phyloP scores from a whole-genome alignment of 2,329 filamentous ascomycete species.

The Diplodia scrobiculata region DNA sequence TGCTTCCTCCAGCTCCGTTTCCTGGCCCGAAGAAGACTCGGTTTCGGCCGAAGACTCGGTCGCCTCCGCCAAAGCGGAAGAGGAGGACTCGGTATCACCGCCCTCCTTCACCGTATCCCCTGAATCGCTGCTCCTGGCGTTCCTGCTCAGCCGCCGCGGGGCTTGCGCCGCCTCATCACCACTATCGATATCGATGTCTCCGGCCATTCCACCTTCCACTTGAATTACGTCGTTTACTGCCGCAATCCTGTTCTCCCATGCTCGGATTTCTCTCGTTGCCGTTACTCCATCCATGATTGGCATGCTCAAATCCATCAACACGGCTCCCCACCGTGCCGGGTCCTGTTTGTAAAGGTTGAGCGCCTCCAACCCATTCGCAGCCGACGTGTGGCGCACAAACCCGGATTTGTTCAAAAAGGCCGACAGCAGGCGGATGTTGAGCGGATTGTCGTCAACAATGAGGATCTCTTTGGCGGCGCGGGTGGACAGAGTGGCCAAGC shows the following conservation, averaged over 20 bases:
- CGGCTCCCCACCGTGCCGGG: constrained; percentile 34
- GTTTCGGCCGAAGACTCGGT: no score
- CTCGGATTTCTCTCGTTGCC: constrained; percentile 51
- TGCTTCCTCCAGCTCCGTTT: no score
- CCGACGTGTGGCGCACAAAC: constrained; percentile 39
- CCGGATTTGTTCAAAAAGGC: constrained; percentile 43
- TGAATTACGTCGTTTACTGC: not conserved
- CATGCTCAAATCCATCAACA: constrained; percentile 59
- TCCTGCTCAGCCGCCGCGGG: no score
- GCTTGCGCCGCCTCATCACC: no score
- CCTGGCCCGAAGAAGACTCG: no score
- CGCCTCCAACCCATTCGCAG: constrained; percentile 43
- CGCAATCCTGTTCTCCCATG: not conserved
- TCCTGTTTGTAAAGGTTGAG: constrained; percentile 38
- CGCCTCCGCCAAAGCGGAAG: no score
- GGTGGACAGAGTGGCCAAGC: not conserved
- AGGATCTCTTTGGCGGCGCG: constrained; percentile 36
- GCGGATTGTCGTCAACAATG: constrained; percentile 46
- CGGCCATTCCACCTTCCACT: no score
- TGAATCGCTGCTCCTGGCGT: no score
- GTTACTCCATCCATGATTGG: constrained; percentile 58
- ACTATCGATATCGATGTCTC: no score
- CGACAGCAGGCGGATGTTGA: constrained; percentile 44
- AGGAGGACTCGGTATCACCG: not conserved
- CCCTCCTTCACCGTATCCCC: not conserved